Percentiles rank a stretch among this genome's conserved stretches.
phyloP scores from a whole-genome alignment of 345 rosid genomes.

The Erucastrum elatum region DNA sequence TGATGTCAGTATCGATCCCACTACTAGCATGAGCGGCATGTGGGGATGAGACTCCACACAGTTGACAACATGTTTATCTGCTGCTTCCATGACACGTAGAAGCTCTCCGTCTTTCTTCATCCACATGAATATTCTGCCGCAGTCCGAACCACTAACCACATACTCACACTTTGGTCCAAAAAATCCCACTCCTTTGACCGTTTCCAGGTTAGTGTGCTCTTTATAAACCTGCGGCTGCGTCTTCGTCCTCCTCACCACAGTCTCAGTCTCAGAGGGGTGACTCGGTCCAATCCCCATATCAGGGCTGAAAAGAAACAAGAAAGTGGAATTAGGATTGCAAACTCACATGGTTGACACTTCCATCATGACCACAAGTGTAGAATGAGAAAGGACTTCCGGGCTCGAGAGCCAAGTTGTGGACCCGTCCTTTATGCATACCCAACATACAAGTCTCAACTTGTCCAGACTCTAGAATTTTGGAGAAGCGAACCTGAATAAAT shows the following conservation, averaged over 20 bases:
- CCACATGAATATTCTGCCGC: constrained; percentile 90
- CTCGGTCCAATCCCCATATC: constrained; percentile 74
- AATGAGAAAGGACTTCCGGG: constrained; percentile 79
- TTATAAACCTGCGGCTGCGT: constrained; percentile 62
- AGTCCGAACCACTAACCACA: constrained; percentile 94
- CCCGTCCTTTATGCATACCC: constrained; percentile 56
- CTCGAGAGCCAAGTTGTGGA: constrained; percentile 77
- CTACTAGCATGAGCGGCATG: constrained; percentile 65
- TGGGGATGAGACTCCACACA: constrained; percentile 87
- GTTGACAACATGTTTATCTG: constrained; percentile 73
- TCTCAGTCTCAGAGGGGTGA: constrained; percentile 27
- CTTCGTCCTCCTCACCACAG: background rate
- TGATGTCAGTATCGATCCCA: constrained; percentile 76
- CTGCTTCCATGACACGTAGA: constrained; percentile 80
- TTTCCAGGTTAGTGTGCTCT: constrained; percentile 68
- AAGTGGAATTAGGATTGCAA: background rate
- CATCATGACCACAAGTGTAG: constrained; percentile 88
- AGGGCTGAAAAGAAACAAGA: constrained; percentile 44
- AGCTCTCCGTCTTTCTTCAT: constrained; percentile 82
- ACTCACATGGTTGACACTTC: constrained; percentile 82
- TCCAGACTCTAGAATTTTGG: constrained; percentile 63
- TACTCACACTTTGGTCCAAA: constrained; percentile 87
- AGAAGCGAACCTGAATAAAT: constrained; percentile 72
- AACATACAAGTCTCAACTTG: constrained; percentile 56
- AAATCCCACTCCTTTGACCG: constrained; percentile 81